Base-by-base conservation (phyloP, 768 basidiomycete species). In the Mycena floridula region DNA sequence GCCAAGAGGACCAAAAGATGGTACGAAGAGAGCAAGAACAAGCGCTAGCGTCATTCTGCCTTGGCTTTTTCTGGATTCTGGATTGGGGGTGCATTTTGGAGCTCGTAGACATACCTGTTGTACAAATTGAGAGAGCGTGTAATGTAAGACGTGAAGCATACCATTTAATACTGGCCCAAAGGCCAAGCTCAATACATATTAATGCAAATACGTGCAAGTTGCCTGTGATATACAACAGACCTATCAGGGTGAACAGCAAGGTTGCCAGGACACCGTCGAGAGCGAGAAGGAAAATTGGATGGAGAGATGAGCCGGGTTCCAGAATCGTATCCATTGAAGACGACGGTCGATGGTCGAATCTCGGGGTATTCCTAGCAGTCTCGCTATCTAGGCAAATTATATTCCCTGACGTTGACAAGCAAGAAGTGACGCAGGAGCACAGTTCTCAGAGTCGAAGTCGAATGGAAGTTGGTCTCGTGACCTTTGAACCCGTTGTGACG, bases 81-180 rank as follows among this genome's bases (percentile, higher is more conserved):
- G 37, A 36, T 38, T 21, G 32, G 40, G 26, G 65, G 62, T 20
- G 63, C 51, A 37, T 62, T 69, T 56, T 70, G 67, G 11, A 87
- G 60, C 54, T 88, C 85, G 51, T 73, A 64, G n/a, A 83, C 72
- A 54, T 82, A 81, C 81, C 83, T 87, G 57, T 55, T 46, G 48
- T 53, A 53, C 7, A 5, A 18, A 16, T 32, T 42, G 46, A 48
- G 40, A 52, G 53, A n/a, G n/a, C n/a, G n/a, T n/a, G n/a, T 43
- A 46, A 24, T 41, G 51, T 37, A 25, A 42, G 37, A 25, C 30
- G 20, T 28, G 36, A 25, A 12, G n/a, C 73, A 46, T 60, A 86
- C 89, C 88, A 91, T 64, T 90, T 89, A 1, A 89, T 71, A 51
- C 82, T 88, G 24, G 68, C 82, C 88, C 87, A 91, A 24, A 92